These are phyloP conservation scores for Aspergillus fructus DNA, from an alignment of 2,329 filamentous ascomycete species.

Conservation along the genomic window DNA sequence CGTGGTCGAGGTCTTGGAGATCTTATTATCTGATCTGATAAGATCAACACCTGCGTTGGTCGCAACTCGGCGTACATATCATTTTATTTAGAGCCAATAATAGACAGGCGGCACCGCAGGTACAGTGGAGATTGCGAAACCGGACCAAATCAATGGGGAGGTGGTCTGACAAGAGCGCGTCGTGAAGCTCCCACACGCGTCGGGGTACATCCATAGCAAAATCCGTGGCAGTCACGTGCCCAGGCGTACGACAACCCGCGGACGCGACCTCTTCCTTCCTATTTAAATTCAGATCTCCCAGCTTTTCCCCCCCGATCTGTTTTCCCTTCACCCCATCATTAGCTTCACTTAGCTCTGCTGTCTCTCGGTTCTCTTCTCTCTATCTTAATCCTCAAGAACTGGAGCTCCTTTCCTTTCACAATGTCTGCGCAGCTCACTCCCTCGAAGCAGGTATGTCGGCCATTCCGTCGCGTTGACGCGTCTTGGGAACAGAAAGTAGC, in stretches of 20 bases:
- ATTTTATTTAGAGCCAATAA: background rate
- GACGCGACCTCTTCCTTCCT: background rate
- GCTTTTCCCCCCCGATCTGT: background rate
- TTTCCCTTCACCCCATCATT: no score
- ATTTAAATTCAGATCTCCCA: background rate
- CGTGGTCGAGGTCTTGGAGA: no score
- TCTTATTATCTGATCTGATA: slow-evolving; percentile 1
- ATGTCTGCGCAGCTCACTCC: slow-evolving; percentile 78
- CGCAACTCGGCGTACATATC: background rate
- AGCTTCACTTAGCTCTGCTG: no score
- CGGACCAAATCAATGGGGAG: slow-evolving; percentile 12
- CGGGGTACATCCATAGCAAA: no score
- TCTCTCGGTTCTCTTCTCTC: slow-evolving; percentile 24
- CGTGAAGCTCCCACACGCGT: background rate
- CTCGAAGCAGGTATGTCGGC: slow-evolving; percentile 66
- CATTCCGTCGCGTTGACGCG: slow-evolving; percentile 38
- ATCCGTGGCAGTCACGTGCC: no score
- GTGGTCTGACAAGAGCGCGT: slow-evolving; percentile 19
- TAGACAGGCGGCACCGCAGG: slow-evolving; percentile 5
- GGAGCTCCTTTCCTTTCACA: slow-evolving; percentile 28
- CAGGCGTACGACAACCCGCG: background rate
- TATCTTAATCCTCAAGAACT: slow-evolving; percentile 21
- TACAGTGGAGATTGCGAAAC: slow-evolving; percentile 14
- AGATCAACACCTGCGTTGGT: background rate
- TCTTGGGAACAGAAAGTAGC: slow-evolving; percentile 30